Evolutionary conservation across 2,329 filamentous ascomycete species (phyloP), one percentile per base, ranked within the genome.

Genomic region (Aspergillus transmontanensis): DNA sequence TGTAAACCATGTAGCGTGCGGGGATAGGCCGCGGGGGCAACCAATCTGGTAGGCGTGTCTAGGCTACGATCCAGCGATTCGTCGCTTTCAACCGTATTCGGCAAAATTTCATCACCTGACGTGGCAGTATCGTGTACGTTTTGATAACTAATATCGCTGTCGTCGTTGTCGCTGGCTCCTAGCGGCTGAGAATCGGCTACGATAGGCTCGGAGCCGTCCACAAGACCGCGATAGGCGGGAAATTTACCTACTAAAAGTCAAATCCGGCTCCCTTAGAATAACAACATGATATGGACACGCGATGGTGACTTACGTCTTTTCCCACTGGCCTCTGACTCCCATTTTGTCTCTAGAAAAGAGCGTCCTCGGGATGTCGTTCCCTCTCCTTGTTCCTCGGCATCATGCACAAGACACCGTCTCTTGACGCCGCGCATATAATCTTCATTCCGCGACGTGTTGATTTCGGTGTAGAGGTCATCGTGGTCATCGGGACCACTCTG

Each of bases 281-380:
- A 56, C 21, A 19, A 16, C n/a, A 32, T 23, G n/a, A 57, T 41
- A 53, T 39, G 21, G 51, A 43, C 21, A 45, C 39, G 51, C 34
- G 12, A 23, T 23, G 23, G 11, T 46, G 34, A 45, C 60, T 63
- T 55, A 79, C 76, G 74, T 72, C 68, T 66, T 60, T 73, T 73
- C 21, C 70, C 69, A 23, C 70, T 68, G 9, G 63, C 67, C 41
- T 78, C 75, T 41, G 69, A 68, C 63, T 79, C 78, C 76, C 78
- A 79, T 60, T 78, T 79, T 3, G 78, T 80, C 65, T 80, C 78
- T 19, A 79, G 68, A 64, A 80, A 79, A 21, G 76, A 78, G 30
- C 71, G 69, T 39, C 72, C 73, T 39, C 72, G 68, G 56, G 69
- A 36, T 43, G 48, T 23, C 30, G 23, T 23, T 10, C 19, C n/a